Evolutionary conservation across 169 alveolate species (phyloP).

Genomic region (Eimeria brunetti): DNA sequence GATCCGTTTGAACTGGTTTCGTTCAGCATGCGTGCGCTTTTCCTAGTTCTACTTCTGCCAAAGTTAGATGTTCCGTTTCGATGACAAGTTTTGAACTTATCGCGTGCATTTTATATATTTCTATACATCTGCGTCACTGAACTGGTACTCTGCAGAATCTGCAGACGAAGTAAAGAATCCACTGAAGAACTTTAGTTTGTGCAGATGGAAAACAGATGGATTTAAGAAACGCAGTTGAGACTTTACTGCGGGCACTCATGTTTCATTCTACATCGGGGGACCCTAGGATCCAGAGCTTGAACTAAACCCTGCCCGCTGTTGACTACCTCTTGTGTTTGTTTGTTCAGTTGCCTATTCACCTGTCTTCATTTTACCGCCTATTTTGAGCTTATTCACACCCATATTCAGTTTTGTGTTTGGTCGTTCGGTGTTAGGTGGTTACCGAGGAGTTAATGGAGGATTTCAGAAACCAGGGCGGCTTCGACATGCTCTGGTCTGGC

Average conservation of each 20-base stretch:
- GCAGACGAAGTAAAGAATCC: neutral
- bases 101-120: neutral
- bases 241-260: neutral
- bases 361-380: neutral
- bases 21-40: neutral
- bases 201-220: neutral
- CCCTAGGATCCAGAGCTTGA: neutral
- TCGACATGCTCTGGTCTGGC: conserved; percentile 99
- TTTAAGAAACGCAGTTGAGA: neutral
- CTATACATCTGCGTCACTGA: neutral
- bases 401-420: neutral
- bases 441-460: conserved; percentile 95
- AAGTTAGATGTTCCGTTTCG: neutral
- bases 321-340: neutral
- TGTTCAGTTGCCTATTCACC: neutral
- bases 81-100: neutral
- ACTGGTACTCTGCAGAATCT: neutral
- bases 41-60: neutral
- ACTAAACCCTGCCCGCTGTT: neutral
- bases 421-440: conserved; percentile 79
- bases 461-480: conserved; percentile 98
- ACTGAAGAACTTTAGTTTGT: neutral
- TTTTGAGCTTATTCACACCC: neutral
- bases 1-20: neutral
- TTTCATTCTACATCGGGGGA: conserved; percentile 9